Evolutionary conservation across 495 filamentous ascomycete genomes (phyloP).

Genomic region (Penicillium paradoxum): DNA sequence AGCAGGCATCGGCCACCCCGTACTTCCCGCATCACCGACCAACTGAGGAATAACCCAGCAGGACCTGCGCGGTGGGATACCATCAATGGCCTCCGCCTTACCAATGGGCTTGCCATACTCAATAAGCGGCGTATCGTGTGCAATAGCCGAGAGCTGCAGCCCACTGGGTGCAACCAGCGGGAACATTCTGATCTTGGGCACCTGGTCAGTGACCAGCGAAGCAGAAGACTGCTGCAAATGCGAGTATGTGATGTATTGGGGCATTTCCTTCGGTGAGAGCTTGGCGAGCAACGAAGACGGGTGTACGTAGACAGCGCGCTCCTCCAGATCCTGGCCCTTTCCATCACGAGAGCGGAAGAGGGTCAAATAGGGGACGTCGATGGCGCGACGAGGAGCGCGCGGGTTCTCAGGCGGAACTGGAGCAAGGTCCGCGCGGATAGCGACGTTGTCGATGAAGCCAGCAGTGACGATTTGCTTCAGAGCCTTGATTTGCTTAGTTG

Average conservation of each 20-base stretch:
- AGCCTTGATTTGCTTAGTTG: slow-evolving; percentile 65
- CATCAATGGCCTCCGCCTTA: slow-evolving; percentile 61
- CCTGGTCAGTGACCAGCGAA: slow-evolving; percentile 40
- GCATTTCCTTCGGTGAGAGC: slow-evolving; percentile 64
- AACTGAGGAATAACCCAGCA: slow-evolving; percentile 77
- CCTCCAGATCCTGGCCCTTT: slow-evolving; percentile 42
- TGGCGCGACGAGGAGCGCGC: slow-evolving; percentile 71
- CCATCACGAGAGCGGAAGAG: slow-evolving; percentile 65
- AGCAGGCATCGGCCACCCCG: slow-evolving; percentile 81
- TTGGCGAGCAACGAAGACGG: slow-evolving; percentile 75
- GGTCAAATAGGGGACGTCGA: slow-evolving; percentile 86
- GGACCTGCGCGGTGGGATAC: slow-evolving; percentile 54
- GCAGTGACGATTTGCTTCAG: slow-evolving; percentile 88
- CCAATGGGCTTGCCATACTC: slow-evolving; percentile 84
- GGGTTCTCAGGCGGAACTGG: slow-evolving; percentile 65
- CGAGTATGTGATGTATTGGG: slow-evolving; percentile 81
- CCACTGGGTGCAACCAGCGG: slow-evolving; percentile 73
- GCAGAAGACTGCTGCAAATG: slow-evolving; percentile 70
- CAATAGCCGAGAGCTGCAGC: slow-evolving; percentile 70
- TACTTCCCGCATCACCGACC: slow-evolving; percentile 59
- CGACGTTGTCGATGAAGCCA: slow-evolving; percentile 93
- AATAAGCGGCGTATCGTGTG: slow-evolving; percentile 80
- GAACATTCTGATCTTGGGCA: slow-evolving; percentile 83
- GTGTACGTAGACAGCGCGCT: slow-evolving; percentile 74
- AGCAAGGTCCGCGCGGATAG: slow-evolving; percentile 83